phyloP scores from a whole-genome alignment of 768 basidiomycete genomes.

The Wakefieldia striispora region DNA sequence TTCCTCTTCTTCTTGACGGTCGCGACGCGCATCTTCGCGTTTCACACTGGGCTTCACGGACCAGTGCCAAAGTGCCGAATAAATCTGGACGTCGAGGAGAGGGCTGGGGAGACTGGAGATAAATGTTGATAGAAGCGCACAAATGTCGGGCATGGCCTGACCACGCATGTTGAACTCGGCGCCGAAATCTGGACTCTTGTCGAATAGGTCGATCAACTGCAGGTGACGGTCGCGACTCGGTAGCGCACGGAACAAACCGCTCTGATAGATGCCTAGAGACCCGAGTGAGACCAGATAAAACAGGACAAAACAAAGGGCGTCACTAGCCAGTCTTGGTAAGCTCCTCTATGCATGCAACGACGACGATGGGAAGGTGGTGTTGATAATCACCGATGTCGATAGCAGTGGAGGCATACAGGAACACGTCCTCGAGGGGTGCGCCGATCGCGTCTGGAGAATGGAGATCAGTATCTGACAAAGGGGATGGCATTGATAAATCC shows the following conservation, averaged over 20 bases:
- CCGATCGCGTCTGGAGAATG: constrained; percentile 35
- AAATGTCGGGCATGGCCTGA: constrained; percentile 42
- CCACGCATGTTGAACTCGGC: constrained; percentile 28
- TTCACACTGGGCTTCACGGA: constrained; percentile 43
- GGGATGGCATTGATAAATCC: neutral
- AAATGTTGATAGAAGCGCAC: constrained; percentile 46
- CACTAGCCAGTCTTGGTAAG: constrained; percentile 42
- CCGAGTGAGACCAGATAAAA: neutral
- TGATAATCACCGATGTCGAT: constrained; percentile 37
- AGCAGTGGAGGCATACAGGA: constrained; percentile 31
- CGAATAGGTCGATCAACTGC: constrained; percentile 39
- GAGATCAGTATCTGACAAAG: neutral
- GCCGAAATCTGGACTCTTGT: constrained; percentile 28
- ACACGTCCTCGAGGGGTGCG: constrained; percentile 33
- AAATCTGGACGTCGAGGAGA: constrained; percentile 41
- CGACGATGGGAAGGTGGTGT: constrained; percentile 39
- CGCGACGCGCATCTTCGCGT: constrained; percentile 30
- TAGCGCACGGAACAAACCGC: constrained; percentile 41
- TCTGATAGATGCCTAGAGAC: constrained; percentile 41
- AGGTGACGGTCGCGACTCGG: constrained; percentile 41
- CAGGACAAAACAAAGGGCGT: neutral
- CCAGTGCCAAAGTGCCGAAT: constrained; percentile 42
- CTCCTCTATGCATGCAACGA: constrained; percentile 44
- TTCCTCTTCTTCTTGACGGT: constrained; percentile 31
- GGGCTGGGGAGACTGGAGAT: constrained; percentile 47